Base-by-base conservation (phyloP, 2,329 filamentous ascomycete species). In the Cladophialophora exuberans region DNA sequence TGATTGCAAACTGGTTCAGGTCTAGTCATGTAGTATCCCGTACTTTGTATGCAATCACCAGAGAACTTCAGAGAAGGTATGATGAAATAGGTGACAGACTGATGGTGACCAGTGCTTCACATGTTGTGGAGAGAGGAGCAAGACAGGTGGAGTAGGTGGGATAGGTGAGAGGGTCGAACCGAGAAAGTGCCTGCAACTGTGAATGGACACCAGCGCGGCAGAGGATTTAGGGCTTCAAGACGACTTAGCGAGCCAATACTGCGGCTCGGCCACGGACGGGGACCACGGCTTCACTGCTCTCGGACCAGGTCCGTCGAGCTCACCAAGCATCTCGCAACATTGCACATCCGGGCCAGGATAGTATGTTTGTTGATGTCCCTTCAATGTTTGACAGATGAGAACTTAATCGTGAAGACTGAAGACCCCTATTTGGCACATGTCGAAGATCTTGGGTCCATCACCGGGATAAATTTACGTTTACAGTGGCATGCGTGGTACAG, bases 171-270 rank as follows among this genome's bases (percentile, higher is more conserved):
- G 33, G 45, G 30, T 48, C 35, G 33, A 36, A 6, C 33, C 45
- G 45, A 48, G 22, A 28, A 48, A 25, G 18, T 26, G 45, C 45
- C n/a, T 38, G 31, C 11, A 26, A 17, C 46, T 25, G n/a, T n/a
- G 15, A 49, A 17, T 49, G 46, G 46, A 49, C 18, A 17, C 33
- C 23, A 18, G 23, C 3, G 26, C 3, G 23, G n/a, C 38, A 49
- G 23, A n/a, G 46, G 35, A 11, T 38, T 49, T 49, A 41, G 35
- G 35, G 33, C 23, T 18, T 28, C 17, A 35, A 25, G 13, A 23
- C 46, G 25, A 39, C 23, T 49, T 49, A 49, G 35, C 46, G 46
- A 49, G 9, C 33, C 23, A 49, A 49, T 49, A 49, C 35, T 30
- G 35, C 22, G 33, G 22, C 38, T 42, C 6, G 38, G 9, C 2